Conservation (phyloP, 345 rosid genomes). For the Boechera stricta region DNA sequence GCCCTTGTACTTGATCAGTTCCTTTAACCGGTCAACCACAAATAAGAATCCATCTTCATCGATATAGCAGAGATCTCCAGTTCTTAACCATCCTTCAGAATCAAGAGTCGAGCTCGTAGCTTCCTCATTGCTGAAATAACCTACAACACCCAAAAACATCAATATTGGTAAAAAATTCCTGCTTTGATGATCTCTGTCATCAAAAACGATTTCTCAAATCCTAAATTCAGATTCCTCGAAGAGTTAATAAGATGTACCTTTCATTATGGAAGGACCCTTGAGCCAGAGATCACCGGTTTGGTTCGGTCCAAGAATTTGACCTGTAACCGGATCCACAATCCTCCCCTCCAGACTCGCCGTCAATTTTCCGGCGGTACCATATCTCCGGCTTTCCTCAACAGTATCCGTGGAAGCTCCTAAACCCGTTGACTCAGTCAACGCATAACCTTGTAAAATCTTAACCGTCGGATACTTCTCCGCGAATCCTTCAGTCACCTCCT, state of each 20-base stretch:
- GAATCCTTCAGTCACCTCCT: slow-evolving; percentile 77
- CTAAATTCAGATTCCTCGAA: neutral
- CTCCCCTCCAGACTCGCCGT: slow-evolving; percentile 75
- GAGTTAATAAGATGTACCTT: slow-evolving; percentile 33
- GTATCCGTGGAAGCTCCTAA: slow-evolving; percentile 70
- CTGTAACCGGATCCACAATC: slow-evolving; percentile 69
- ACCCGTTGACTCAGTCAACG: slow-evolving; percentile 79
- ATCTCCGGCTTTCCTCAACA: slow-evolving; percentile 69
- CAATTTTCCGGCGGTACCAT: slow-evolving; percentile 77
- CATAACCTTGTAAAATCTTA: slow-evolving; percentile 77
- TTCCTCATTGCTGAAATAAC: slow-evolving; percentile 78
- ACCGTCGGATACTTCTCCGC: slow-evolving; percentile 62
- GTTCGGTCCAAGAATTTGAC: slow-evolving; percentile 53
- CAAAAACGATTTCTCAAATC: slow-evolving; percentile 23
- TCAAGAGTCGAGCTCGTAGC: slow-evolving; percentile 79
- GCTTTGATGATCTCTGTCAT: neutral
- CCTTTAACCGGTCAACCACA: slow-evolving; percentile 89
- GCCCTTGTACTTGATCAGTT: slow-evolving; percentile 92
- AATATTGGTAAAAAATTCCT: too few relatives aligned
- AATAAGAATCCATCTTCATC: slow-evolving; percentile 87
- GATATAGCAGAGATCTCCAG: slow-evolving; percentile 92
- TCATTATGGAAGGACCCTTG: slow-evolving; percentile 50
- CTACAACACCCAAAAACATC: slow-evolving; percentile 43
- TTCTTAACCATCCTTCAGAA: slow-evolving; percentile 89
- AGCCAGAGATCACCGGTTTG: slow-evolving; percentile 92